A percentile compares a stretch with the other conserved stretches of the same genome.
Evolutionary conservation across 106 monocot species (phyloP).

Genomic region (Dendrobium nobile): DNA sequence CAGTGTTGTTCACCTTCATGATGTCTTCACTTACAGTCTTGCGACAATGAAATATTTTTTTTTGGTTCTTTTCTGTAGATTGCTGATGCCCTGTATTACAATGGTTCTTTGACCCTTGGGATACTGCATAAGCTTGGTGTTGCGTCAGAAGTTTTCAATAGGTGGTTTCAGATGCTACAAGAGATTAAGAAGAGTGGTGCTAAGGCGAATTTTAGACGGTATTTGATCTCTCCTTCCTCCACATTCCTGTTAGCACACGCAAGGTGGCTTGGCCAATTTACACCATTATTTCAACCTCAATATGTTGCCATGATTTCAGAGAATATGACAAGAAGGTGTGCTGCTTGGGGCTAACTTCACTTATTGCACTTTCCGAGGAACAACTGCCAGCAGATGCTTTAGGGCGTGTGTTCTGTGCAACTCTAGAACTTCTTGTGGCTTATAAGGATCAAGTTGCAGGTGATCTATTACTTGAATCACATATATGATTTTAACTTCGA

Average conservation of each 20-base stretch:
- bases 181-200: conserved; percentile 83
- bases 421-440: conserved; percentile 76
- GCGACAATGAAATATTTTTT: not conserved
- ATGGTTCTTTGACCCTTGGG: conserved; percentile 66
- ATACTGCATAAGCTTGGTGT: conserved; percentile 78
- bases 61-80: conserved; percentile 35
- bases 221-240: not conserved
- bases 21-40: not conserved
- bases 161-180: conserved; percentile 94
- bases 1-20: not conserved
- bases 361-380: conserved; percentile 61
- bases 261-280: not conserved
- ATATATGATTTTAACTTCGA: not conserved
- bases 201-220: conserved; percentile 81
- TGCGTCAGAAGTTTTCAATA: conserved; percentile 67
- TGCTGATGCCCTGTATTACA: conserved; percentile 90
- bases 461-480: conserved; percentile 16
- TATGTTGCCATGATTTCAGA: conserved; percentile 31
- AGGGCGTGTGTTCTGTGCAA: conserved; percentile 60
- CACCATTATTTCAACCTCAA: not conserved
- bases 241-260: not conserved
- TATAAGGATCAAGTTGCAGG: conserved; percentile 99
- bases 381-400: conserved; percentile 77
- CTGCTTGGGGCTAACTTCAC: conserved; percentile 90
- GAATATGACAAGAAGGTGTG: conserved; percentile 98